phyloP scores from a whole-genome alignment of 306 rosid species.

The Castanea crenata region DNA sequence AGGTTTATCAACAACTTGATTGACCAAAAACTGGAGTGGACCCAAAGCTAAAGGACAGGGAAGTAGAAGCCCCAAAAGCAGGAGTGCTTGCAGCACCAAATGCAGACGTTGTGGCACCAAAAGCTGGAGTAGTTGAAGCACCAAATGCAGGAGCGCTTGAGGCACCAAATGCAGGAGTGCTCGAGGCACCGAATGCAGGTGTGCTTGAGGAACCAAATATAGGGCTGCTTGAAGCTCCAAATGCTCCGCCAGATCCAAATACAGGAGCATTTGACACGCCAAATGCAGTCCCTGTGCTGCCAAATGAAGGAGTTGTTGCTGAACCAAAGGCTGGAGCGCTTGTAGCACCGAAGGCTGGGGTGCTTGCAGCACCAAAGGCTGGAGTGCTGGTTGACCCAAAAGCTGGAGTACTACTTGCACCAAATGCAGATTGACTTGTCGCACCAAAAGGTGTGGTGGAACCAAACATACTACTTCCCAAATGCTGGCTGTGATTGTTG shows the following conservation, averaged over 20 bases:
- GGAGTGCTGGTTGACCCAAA: too few relatives aligned
- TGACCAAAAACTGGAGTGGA: constrained; percentile 1
- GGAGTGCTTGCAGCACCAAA: constrained; percentile 84
- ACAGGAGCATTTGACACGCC: constrained; percentile 56
- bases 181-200: constrained; percentile 52
- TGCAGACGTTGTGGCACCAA: constrained; percentile 57
- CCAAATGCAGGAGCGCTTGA: constrained; percentile 62
- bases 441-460: constrained; percentile 82
- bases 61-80: constrained; percentile 63
- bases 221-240: constrained; percentile 66
- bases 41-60: constrained; percentile 60
- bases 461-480: constrained; percentile 83
- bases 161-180: constrained; percentile 48
- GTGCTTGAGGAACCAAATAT: constrained; percentile 32
- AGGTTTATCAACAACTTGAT: constrained; percentile 65
- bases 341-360: constrained; percentile 27
- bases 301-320: constrained; percentile 68
- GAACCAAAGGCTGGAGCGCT: constrained; percentile 63
- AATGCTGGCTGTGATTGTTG: constrained; percentile 89
- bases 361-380: too few relatives aligned
- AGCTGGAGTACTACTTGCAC: constrained; percentile 11
- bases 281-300: constrained; percentile 65
- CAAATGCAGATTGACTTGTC: constrained; percentile 61
- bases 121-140: constrained; percentile 40
- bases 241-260: constrained; percentile 74